Evolutionary conservation across 179 eudicot species (phyloP).

Genomic region (Silene coronaria): DNA sequence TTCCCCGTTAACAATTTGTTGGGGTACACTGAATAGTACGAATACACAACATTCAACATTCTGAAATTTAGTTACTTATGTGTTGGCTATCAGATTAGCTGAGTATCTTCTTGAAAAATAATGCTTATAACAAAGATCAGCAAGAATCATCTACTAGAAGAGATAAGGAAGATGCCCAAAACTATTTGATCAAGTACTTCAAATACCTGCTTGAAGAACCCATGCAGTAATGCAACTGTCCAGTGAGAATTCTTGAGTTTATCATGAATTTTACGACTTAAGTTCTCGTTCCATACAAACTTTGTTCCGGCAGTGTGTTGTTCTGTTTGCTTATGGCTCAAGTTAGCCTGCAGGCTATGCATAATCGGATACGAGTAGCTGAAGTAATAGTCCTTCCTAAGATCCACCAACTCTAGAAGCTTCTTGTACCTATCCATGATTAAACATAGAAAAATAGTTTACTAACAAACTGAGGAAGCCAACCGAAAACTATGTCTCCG

Average conservation of each 20-base stretch:
- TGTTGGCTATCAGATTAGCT: no score
- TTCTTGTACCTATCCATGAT: constrained; percentile 57
- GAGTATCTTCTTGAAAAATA: neutral
- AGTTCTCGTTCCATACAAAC: constrained; percentile 85
- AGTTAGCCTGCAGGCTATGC: constrained; percentile 67
- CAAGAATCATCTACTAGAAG: neutral
- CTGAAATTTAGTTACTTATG: neutral
- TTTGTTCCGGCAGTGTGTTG: constrained; percentile 43
- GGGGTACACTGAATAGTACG: neutral
- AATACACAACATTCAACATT: neutral
- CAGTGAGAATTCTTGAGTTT: constrained; percentile 59
- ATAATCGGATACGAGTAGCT: constrained; percentile 77
- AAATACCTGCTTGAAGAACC: constrained; percentile 82
- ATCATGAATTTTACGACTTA: constrained; percentile 55
- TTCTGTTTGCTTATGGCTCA: constrained; percentile 23
- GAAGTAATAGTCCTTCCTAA: constrained; percentile 84
- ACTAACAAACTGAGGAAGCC: neutral
- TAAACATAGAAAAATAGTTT: constrained; percentile 3
- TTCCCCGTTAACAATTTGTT: neutral
- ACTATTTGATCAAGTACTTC: neutral
- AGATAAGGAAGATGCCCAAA: neutral
- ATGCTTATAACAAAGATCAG: neutral
- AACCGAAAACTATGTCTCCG: neutral
- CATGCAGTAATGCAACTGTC: constrained; percentile 89
- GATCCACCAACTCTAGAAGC: constrained; percentile 67